Percentiles rank a stretch among this genome's conserved stretches.
These are phyloP conservation scores for Mycena epipterygia DNA, from an alignment of 768 basidiomycete genomes.

Conservation along the genomic window DNA sequence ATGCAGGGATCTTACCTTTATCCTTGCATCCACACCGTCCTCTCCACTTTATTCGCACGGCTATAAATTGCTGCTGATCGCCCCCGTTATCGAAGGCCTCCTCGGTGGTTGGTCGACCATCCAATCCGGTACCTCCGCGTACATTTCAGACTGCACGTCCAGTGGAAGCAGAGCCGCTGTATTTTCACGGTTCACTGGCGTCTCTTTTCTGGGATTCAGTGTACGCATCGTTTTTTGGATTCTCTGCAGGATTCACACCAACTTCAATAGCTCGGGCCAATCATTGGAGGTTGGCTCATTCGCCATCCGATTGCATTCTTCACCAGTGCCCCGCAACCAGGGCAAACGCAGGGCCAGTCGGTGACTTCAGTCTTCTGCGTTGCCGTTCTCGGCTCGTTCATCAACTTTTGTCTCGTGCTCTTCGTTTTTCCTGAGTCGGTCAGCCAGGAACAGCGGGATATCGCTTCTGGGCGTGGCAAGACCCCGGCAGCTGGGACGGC, in stretches of 20 bases:
- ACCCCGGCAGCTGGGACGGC: no score
- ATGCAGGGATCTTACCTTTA: constrained; percentile 84
- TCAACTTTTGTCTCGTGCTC: constrained; percentile 72
- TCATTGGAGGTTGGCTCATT: constrained; percentile 73
- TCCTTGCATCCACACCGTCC: constrained; percentile 81
- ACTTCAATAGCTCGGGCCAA: constrained; percentile 64
- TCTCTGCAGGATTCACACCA: neutral
- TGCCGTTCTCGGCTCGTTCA: constrained; percentile 57
- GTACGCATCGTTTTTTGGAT: constrained; percentile 37
- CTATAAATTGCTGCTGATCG: constrained; percentile 81
- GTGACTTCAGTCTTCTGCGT: constrained; percentile 66
- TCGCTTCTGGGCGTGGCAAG: constrained; percentile 39
- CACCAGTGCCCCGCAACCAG: constrained; percentile 22
- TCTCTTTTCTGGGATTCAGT: constrained; percentile 82
- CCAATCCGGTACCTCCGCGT: constrained; percentile 83
- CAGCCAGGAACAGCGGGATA: constrained; percentile 55
- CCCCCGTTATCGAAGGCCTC: constrained; percentile 86
- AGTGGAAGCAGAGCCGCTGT: constrained; percentile 82
- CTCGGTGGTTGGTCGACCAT: constrained; percentile 89
- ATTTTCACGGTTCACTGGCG: constrained; percentile 82
- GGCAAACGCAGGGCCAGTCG: constrained; percentile 37
- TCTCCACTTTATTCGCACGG: constrained; percentile 75
- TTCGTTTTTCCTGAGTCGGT: constrained; percentile 81
- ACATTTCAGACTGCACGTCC: constrained; percentile 89
- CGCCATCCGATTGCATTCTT: constrained; percentile 49